A percentile compares a stretch with the other conserved stretches of the same genome.
Evolutionary conservation across 257 asterid species (phyloP).

Genomic region (Gentiana dahurica): DNA sequence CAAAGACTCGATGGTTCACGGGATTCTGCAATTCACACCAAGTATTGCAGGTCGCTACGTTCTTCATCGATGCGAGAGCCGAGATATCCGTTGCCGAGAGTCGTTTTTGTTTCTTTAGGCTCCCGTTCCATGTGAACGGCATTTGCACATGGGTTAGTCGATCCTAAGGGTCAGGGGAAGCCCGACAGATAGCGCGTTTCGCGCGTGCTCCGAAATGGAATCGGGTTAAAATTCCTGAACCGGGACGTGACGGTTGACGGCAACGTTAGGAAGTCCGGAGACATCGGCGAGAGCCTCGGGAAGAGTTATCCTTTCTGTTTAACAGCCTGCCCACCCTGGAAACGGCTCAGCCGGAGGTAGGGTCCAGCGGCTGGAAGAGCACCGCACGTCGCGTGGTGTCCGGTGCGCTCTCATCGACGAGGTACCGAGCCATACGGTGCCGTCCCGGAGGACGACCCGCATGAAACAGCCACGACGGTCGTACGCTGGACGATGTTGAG

Average conservation of each 20-base stretch:
- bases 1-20: slow-evolving; percentile 54
- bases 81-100: background rate
- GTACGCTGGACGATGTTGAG: no score
- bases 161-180: no score
- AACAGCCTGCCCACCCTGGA: slow-evolving; percentile 52
- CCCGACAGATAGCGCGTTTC: no score
- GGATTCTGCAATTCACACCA: slow-evolving; percentile 59
- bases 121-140: no score
- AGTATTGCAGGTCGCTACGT: slow-evolving; percentile 19
- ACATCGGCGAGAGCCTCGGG: slow-evolving; percentile 39
- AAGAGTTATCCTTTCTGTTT: slow-evolving; percentile 47
- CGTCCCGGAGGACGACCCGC: no score
- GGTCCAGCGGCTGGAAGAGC: slow-evolving; percentile 60
- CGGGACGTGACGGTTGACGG: slow-evolving; percentile 12
- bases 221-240: background rate
- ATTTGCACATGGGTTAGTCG: no score
- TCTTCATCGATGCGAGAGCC: background rate
- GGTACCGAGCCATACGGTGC: no score
- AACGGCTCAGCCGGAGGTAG: slow-evolving; percentile 48
- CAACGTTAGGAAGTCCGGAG: slow-evolving; percentile 14
- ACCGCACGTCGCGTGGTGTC: slow-evolving; percentile 66
- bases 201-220: no score
- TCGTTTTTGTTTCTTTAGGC: background rate
- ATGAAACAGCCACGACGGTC: no score
- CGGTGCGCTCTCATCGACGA: slow-evolving; percentile 37